Conservation (phyloP, 257 asterid genomes). For the Fraxinus anomala region DNA sequence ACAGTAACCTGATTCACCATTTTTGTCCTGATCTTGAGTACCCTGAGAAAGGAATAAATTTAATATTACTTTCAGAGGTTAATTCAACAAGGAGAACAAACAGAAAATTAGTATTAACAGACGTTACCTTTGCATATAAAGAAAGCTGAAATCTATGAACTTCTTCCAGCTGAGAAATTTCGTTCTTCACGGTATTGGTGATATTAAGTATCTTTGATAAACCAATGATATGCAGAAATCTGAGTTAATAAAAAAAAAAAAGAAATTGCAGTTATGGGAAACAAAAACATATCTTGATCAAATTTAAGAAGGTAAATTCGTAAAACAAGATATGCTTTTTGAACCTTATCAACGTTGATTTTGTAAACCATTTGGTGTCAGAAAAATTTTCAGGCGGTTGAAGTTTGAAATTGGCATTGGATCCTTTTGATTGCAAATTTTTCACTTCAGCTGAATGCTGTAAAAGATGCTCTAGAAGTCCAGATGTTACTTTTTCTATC, state of each 20-base stretch:
- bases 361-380: conserved; percentile 72
- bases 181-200: conserved; percentile 55
- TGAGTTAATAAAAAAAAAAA: conserved; percentile 31
- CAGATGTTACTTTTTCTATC: conserved; percentile 66
- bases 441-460: conserved; percentile 61
- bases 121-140: conserved; percentile 65
- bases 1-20: conserved; percentile 54
- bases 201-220: conserved; percentile 52
- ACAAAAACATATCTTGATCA: conserved; percentile 21
- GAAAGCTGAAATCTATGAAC: conserved; percentile 78
- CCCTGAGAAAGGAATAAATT: conserved; percentile 49
- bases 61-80: conserved; percentile 19
- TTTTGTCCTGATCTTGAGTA: conserved; percentile 37
- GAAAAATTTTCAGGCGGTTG: conserved; percentile 45
- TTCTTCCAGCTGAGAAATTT: conserved; percentile 91
- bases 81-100: conserved; percentile 12
- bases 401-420: conserved; percentile 54
- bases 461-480: conserved; percentile 70
- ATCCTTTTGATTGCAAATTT: conserved; percentile 59
- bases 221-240: conserved; percentile 72
- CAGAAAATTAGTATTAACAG: conserved; percentile 22
- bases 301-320: conserved; percentile 13
- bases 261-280: conserved; percentile 23
- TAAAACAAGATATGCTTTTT: conserved; percentile 26
- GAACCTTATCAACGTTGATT: conserved; percentile 74